Percentiles rank a stretch among this genome's conserved stretches.
phyloP scores from a whole-genome alignment of 116 monocot genomes.

The Dioscorea cayenensis region DNA sequence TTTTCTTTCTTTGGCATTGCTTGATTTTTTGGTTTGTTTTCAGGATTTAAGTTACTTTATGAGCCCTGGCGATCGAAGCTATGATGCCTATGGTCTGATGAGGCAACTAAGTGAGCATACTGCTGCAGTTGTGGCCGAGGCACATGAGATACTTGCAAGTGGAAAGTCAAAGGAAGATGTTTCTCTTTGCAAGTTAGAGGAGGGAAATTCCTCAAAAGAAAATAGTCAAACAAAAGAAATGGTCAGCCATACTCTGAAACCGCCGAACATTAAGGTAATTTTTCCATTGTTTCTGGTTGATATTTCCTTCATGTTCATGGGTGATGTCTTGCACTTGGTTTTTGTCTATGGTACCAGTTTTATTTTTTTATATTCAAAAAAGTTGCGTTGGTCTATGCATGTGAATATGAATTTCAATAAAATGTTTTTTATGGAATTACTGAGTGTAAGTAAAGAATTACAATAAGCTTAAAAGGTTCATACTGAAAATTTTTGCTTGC shows the following conservation, averaged over 20 bases:
- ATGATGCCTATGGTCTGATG: slow-evolving; percentile 79
- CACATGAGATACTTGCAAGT: slow-evolving; percentile 52
- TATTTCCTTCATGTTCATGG: not conserved
- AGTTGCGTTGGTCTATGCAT: not conserved
- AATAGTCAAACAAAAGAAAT: not conserved
- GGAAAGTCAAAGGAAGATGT: slow-evolving; percentile 13
- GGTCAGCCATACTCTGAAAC: not conserved
- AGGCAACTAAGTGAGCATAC: slow-evolving; percentile 57
- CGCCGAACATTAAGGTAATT: not conserved
- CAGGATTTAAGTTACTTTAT: slow-evolving; percentile 60
- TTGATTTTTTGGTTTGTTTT: not conserved
- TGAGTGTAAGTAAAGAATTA: too few relatives aligned
- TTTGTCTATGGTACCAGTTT: too few relatives aligned
- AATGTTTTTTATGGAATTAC: too few relatives aligned
- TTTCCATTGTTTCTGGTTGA: not conserved
- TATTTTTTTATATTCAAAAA: not conserved
- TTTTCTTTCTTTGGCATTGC: not conserved
- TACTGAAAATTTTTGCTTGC: too few relatives aligned
- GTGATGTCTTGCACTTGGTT: not conserved
- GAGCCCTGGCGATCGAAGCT: slow-evolving; percentile 62
- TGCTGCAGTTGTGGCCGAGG: slow-evolving; percentile 55
- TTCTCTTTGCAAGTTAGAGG: not conserved
- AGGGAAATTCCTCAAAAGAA: slow-evolving; percentile 3
- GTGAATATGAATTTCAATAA: too few relatives aligned
- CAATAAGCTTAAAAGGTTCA: too few relatives aligned